These are phyloP conservation scores for Chlorella sorokiniana DNA, from an alignment of 139 green algal genomes.

Conservation along the genomic window DNA sequence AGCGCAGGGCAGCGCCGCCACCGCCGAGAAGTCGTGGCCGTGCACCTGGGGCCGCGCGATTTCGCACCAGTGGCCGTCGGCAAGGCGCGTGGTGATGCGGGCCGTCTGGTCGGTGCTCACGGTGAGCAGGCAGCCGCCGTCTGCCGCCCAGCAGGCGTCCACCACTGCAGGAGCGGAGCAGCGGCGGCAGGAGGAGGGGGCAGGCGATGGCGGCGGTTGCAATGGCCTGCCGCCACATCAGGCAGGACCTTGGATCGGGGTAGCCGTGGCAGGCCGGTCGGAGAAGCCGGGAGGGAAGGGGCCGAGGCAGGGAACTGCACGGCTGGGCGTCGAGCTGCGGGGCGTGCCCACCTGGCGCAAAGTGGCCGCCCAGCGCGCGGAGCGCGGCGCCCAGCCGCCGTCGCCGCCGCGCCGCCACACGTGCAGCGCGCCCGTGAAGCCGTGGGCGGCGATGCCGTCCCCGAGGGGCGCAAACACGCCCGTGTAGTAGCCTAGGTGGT, in stretches of 20 bases:
- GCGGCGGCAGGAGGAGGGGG: neutral
- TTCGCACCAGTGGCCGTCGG: conserved; percentile 81
- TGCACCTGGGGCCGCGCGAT: conserved; percentile 93
- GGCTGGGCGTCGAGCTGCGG: too few relatives aligned
- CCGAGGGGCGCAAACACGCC: conserved; percentile 70
- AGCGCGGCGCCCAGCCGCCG: conserved; percentile 63
- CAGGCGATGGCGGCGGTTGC: neutral
- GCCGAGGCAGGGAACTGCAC: too few relatives aligned
- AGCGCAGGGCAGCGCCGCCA: conserved; percentile 55
- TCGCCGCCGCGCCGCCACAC: conserved; percentile 66
- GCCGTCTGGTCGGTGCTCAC: conserved; percentile 84
- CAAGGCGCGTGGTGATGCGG: conserved; percentile 60
- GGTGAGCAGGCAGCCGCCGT: conserved; percentile 72
- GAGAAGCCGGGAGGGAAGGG: too few relatives aligned
- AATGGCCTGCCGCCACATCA: neutral
- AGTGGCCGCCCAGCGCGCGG: conserved; percentile 83
- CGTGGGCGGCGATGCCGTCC: conserved; percentile 79
- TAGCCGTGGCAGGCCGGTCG: too few relatives aligned
- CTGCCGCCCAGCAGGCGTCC: conserved; percentile 78
- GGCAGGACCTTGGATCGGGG: neutral
- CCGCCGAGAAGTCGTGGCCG: conserved; percentile 91
- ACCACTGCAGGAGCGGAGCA: conserved; percentile 49
- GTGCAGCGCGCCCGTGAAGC: conserved; percentile 92
- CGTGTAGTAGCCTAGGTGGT: conserved; percentile 74
- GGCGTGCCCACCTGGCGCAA: conserved; percentile 42